Evolutionary conservation across 108 stramenopile genomes (phyloP).

Genomic region (Stephanodiscus triporus): DNA sequence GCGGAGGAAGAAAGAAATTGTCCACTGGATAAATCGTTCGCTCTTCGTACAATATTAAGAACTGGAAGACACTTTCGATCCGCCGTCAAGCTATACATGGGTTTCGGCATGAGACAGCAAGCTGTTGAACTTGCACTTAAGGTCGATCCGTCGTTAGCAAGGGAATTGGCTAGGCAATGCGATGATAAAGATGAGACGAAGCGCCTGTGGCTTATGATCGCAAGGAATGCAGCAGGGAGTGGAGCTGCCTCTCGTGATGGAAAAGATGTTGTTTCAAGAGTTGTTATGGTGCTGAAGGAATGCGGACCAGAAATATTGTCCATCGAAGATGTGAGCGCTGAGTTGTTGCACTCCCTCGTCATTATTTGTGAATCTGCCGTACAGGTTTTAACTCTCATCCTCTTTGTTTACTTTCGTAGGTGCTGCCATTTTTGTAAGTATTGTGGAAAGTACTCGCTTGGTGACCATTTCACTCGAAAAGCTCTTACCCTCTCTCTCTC

Average conservation of each 20-base stretch:
- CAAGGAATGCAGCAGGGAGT: conserved; percentile 73
- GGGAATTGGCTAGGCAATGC: conserved; percentile 82
- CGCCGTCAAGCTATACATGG: conserved; percentile 89
- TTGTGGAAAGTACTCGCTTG: conserved; percentile 21
- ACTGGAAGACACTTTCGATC: conserved; percentile 86
- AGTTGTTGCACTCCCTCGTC: conserved; percentile 37
- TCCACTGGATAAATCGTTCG: conserved; percentile 79
- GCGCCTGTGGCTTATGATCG: conserved; percentile 92
- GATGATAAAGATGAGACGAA: conserved; percentile 77
- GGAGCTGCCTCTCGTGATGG: conserved; percentile 59
- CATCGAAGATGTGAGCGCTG: conserved; percentile 85
- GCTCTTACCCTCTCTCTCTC: not conserved
- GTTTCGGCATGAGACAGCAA: conserved; percentile 86
- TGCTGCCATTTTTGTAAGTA: conserved; percentile 40
- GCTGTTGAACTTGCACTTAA: conserved; percentile 88
- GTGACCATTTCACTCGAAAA: not conserved
- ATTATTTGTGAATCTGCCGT: not conserved
- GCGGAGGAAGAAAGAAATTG: conserved; percentile 52
- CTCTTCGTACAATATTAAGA: conserved; percentile 71
- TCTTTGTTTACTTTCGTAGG: not conserved
- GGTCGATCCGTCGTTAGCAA: conserved; percentile 75
- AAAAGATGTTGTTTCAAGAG: conserved; percentile 81
- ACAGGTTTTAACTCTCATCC: conserved; percentile 1
- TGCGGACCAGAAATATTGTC: conserved; percentile 88
- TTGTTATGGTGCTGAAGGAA: conserved; percentile 81